Evolutionary conservation across 2,329 filamentous ascomycete genomes (phyloP), one percentile per base, ranked within the genome.

Genomic region (Microcyclosporella mali): DNA sequence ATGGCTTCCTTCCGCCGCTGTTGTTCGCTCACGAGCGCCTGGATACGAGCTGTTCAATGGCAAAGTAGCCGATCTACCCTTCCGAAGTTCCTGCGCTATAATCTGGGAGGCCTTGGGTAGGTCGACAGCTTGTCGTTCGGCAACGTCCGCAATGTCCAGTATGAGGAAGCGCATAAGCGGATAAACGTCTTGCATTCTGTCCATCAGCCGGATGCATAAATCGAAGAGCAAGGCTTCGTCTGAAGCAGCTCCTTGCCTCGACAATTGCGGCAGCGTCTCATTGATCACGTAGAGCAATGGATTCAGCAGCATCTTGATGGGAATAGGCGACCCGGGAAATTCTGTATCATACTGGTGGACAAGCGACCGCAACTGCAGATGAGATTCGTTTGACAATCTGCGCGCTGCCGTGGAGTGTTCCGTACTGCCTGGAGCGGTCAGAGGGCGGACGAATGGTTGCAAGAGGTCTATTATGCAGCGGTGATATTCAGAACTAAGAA

Each of bases 201-300:
- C 12, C 45, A 47, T 47, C 21, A 43, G 18, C 4, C 38, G 32
- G 21, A 47, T 30, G 37, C 45, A 43, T 3, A 47, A 27, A 34
- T 39, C 39, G 33, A 47, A 43, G 40, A 43, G 43, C 31, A 47
- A 43, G 21, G 29, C 32, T 21, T 47, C 40, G 19, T 47, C 45
- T n/a, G 40, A 37, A 6, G 27, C 19, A 11, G 34, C 33, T 7
- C 27, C 31, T 8, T 34, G 21, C 6, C 25, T n/a, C 3, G 16
- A 19, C 4, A 41, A 18, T 6, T 17, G 30, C 3, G 40, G 32
- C 1, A 47, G 28, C 6, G 40, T 40, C 3, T 42, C 40, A 31
- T 42, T 43, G 6, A 35, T 31, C 25, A 47, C 36, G 34, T 27
- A 25, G 2, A 47, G n/a, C 8, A 47, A 7, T 10, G 45, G 32